A percentile compares a stretch with the other conserved stretches of the same genome.
These are phyloP conservation scores for Nitzschia putrida DNA, from an alignment of 108 stramenopile species.

Conservation along the genomic window DNA sequence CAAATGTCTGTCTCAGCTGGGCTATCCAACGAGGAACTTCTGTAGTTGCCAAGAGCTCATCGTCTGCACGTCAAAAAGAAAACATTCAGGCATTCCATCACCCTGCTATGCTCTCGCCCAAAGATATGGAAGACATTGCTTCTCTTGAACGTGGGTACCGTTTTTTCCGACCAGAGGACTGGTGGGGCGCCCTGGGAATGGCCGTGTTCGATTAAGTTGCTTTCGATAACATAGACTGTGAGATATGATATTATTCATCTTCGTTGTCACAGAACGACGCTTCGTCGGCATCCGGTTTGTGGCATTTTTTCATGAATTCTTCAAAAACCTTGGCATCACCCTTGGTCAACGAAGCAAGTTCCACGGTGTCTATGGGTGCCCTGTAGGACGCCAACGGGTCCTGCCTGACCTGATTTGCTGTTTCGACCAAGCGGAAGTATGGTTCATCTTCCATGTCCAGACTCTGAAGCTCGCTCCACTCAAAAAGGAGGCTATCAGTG, in stretches of 20 bases:
- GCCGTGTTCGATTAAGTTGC: constrained; percentile 63
- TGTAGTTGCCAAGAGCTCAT: constrained; percentile 65
- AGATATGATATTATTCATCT: background rate
- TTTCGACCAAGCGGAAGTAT: constrained; percentile 62
- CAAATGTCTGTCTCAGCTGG: constrained; percentile 71
- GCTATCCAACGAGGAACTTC: constrained; percentile 66
- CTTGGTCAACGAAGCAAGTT: constrained; percentile 44
- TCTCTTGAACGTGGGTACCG: constrained; percentile 62
- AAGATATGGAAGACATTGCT: constrained; percentile 64
- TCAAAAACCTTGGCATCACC: constrained; percentile 54
- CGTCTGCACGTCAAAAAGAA: constrained; percentile 50
- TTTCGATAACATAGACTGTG: background rate
- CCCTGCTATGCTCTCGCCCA: constrained; percentile 20
- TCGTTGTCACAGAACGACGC: constrained; percentile 3
- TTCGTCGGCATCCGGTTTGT: constrained; percentile 44
- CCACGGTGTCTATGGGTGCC: constrained; percentile 84
- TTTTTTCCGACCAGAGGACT: constrained; percentile 78
- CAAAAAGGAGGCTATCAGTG: constrained; percentile 80
- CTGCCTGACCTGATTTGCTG: constrained; percentile 66
- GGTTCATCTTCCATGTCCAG: constrained; percentile 41
- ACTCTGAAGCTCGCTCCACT: constrained; percentile 69
- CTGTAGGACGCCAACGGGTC: constrained; percentile 80
- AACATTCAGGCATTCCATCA: constrained; percentile 26
- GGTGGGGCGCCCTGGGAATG: constrained; percentile 66
- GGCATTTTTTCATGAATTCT: constrained; percentile 73